phyloP scores from a whole-genome alignment of 1,284 basidiomycete species.

The Stygiomarasmius scandens region DNA sequence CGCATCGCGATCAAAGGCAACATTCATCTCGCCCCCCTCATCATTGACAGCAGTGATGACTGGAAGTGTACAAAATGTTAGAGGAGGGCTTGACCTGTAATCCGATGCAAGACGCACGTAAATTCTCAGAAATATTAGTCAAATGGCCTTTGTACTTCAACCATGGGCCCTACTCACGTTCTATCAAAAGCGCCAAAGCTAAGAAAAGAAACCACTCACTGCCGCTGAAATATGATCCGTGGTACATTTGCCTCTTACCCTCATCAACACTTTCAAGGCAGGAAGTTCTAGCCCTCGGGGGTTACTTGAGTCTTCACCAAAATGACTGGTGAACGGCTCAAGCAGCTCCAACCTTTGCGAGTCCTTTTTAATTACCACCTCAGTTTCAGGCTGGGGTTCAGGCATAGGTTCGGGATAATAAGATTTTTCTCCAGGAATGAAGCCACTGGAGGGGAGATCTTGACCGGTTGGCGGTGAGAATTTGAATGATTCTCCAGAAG shows the following conservation, averaged over 20 bases:
- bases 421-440: constrained; percentile 76
- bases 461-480: constrained; percentile 86
- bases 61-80: constrained; percentile 21
- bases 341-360: constrained; percentile 89
- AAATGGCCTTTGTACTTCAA: constrained; percentile 98
- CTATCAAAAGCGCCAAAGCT: constrained; percentile 7
- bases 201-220: constrained; percentile 41
- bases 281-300: constrained; percentile 76
- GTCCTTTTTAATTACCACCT: constrained; percentile 78
- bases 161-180: constrained; percentile 79
- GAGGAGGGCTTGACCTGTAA: background rate
- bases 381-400: constrained; percentile 74
- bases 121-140: constrained; percentile 95
- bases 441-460: constrained; percentile 85
- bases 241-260: constrained; percentile 96
- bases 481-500: constrained; percentile 81
- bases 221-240: constrained; percentile 98
- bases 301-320: constrained; percentile 47
- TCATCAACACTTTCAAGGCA: constrained; percentile 81
- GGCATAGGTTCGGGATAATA: constrained; percentile 85
- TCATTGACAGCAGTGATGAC: constrained; percentile 82
- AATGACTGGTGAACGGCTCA: constrained; percentile 85
- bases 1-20: constrained; percentile 78
- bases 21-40: constrained; percentile 89
- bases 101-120: constrained; percentile 60